Base-by-base conservation (phyloP, 106 monocot genomes). In the Dactylorhiza incarnata region DNA sequence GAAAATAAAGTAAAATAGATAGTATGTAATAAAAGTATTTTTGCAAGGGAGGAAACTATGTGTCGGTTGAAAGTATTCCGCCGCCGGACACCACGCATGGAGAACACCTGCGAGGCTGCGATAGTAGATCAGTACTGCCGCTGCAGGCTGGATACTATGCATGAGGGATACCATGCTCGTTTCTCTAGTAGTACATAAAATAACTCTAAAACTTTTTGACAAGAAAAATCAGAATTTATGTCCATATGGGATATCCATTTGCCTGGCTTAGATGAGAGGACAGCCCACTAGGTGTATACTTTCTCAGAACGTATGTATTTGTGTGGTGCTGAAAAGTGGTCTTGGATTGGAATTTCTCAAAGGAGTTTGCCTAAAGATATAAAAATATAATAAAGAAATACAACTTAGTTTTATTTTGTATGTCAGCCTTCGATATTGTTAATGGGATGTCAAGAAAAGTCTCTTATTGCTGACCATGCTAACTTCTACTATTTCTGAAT, bases 401-500 rank as follows among this genome's bases (percentile, higher is more conserved):
- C 54, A 13, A 55, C 54, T 55, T 13, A 55, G 15, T 13, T 55
- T 11, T 55, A 55, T 55, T 54, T 17, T 59, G 20, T 22, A 59
- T 59, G 58, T 59, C 22, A 29, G 1, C 24, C 29, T 29, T 29
- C 26, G 11, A 29, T 6, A 14, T 65, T 26, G 65, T 14, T 65
- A 29, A 29, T 65, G n/a, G 6, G 10, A 65, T 65, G 29, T 14
- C 26, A 65, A 65, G 13, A 26, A 24, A 11, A 12, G 2, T 20
- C 13, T 65, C 65, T 65, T 54, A 54, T 54, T 4, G 54, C 46
- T 73, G 20, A n/a, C 62, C 25, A 25, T 49, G 52, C 49, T 48
- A 20, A 72, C 13, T n/a, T 25, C 6, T 76, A 19, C 26, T 48
- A 74, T 73, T 78, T 79, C 37, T 37, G 37, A 37, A 37, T 37